Evolutionary conservation across 345 rosid genomes (phyloP), one percentile per base, ranked within the genome.

Genomic region (Corchorus capsularis): DNA sequence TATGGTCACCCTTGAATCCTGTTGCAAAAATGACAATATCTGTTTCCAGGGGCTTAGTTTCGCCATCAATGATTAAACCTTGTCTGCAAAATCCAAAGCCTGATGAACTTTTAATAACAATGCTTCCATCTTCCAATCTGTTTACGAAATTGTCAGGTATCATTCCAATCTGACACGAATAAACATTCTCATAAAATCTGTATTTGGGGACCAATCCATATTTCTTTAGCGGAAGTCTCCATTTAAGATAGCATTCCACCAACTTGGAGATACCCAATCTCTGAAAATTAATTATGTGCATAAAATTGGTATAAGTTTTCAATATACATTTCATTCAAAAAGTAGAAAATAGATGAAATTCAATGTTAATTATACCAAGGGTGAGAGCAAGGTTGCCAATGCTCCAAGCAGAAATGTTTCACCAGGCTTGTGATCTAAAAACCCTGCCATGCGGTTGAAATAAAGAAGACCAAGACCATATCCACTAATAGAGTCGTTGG

Each of bases 391-490:
- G 8, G 79, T 74, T 49, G 83, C 85, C 1, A 86, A 49, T 10
- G 81, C 10, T 47, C 69, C 9, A 22, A 72, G 71, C 17, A 78
- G 57, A 67, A 77, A n/a, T 15, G 79, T 11, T 77, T 86, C 84
- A 4, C 82, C 86, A 12, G 89, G 89, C 80, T 82, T 84, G 61
- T 86, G 86, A 57, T 77, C 22, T 49, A 72, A 3, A 3, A 82
- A 53, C 60, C 77, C 84, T 0, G 82, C 49, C 1, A 86, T 80
- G 8, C 85, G 85, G 39, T 59, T 84, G 63, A 56, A 50, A 73
- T 66, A 84, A 34, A 86, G 59, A 62, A 57, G 46, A 14, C 75
- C 83, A 4, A 84, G 0, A 19, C 4, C 17, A 8, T 71, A 4
- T 17, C 76, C 77, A 43, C 56, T 43, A 0, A 60, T 1, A 39